Evolutionary conservation across 371 early-diverging fungal species (phyloP).

Genomic region (Rhizomucor pusillus): DNA sequence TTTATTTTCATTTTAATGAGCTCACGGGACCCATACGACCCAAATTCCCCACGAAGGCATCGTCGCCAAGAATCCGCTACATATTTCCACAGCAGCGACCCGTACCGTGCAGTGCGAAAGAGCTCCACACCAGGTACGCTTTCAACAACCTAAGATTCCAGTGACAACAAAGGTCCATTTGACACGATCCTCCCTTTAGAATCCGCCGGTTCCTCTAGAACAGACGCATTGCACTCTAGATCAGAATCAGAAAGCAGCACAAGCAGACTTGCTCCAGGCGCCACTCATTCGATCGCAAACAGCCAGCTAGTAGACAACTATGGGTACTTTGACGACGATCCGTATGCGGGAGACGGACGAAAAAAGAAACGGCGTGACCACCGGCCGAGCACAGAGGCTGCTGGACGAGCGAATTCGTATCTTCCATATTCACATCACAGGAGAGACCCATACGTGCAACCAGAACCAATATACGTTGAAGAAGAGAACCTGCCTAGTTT

Average conservation of each 20-base stretch:
- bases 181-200: neutral
- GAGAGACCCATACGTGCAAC: slow-evolving; percentile 19
- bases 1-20: neutral
- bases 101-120: slow-evolving; percentile 33
- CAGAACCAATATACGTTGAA: slow-evolving; percentile 35
- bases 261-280: slow-evolving; percentile 18
- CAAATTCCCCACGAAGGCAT: neutral
- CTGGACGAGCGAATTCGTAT: slow-evolving; percentile 37
- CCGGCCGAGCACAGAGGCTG: neutral
- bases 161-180: neutral
- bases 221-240: slow-evolving; percentile 30
- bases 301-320: slow-evolving; percentile 6
- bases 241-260: slow-evolving; percentile 43
- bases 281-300: neutral
- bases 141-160: neutral
- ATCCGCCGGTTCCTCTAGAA: slow-evolving; percentile 12
- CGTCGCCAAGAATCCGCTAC: slow-evolving; percentile 7
- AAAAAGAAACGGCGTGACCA: slow-evolving; percentile 12
- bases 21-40: slow-evolving; percentile 1
- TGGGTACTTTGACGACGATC: slow-evolving; percentile 28
- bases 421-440: slow-evolving; percentile 45
- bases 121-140: slow-evolving; percentile 29
- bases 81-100: slow-evolving; percentile 19
- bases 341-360: slow-evolving; percentile 27
- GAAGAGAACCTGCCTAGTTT: slow-evolving; percentile 37